phyloP scores from a whole-genome alignment of 495 filamentous ascomycete species.

The Penicillium ochrochloron region DNA sequence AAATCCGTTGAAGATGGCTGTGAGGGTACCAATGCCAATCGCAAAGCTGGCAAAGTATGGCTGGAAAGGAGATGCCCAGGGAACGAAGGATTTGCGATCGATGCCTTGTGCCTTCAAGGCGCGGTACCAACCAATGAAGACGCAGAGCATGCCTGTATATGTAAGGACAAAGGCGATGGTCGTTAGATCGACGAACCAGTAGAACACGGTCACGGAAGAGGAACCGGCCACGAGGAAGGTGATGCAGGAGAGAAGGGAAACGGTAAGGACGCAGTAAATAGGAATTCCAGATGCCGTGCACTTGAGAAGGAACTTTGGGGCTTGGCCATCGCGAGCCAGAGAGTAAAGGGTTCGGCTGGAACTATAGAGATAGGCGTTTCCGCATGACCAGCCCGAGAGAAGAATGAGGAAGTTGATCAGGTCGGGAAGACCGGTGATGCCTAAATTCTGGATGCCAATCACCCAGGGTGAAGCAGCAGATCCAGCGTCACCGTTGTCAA shows the following conservation, averaged over 20 bases:
- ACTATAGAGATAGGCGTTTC: constrained; percentile 78
- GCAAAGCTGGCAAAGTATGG: constrained; percentile 37
- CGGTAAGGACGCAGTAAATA: constrained; percentile 58
- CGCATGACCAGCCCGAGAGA: constrained; percentile 67
- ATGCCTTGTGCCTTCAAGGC: constrained; percentile 60
- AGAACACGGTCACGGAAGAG: constrained; percentile 57
- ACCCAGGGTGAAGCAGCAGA: constrained; percentile 59
- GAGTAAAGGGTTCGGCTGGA: constrained; percentile 76
- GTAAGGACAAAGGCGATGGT: constrained; percentile 59
- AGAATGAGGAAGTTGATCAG: constrained; percentile 77
- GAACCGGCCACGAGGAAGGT: constrained; percentile 65
- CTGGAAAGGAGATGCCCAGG: constrained; percentile 36
- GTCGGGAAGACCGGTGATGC: constrained; percentile 64
- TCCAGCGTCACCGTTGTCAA: constrained; percentile 46
- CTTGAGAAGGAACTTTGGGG: constrained; percentile 52
- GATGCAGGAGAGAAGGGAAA: constrained; percentile 60
- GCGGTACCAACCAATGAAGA: constrained; percentile 62
- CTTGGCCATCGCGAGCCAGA: constrained; percentile 69
- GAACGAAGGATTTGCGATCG: constrained; percentile 42
- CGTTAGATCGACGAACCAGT: constrained; percentile 60
- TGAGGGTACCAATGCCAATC: constrained; percentile 25
- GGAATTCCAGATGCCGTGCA: constrained; percentile 59
- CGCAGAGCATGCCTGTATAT: constrained; percentile 57
- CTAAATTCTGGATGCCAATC: constrained; percentile 60
- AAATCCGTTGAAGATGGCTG: constrained; percentile 41